Evolutionary conservation across 2,329 filamentous ascomycete species (phyloP).

Genomic region (Verticillium isaacii): DNA sequence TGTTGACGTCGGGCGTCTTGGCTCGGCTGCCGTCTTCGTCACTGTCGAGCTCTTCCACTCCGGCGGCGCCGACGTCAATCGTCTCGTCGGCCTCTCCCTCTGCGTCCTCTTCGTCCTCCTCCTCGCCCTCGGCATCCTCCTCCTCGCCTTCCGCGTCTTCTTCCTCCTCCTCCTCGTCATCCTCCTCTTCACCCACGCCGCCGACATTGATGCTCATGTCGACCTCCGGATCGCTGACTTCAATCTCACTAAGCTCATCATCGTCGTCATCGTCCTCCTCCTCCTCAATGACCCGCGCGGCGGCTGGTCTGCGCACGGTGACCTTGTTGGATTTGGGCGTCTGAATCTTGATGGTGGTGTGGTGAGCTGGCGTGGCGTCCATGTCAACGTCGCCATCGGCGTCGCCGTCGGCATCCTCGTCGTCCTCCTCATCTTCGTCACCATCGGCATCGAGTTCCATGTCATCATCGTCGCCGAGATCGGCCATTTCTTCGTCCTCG

Average conservation of each 20-base stretch:
- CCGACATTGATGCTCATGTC: slow-evolving; percentile 27
- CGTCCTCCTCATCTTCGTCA: slow-evolving; percentile 15
- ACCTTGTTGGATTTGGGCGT: slow-evolving; percentile 10
- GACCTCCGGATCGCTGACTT: slow-evolving; percentile 19
- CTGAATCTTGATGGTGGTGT: slow-evolving; percentile 12
- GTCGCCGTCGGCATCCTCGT: slow-evolving; percentile 26
- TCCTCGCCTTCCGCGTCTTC: slow-evolving; percentile 38
- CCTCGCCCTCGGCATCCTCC: slow-evolving; percentile 31
- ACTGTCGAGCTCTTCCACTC: slow-evolving; percentile 33
- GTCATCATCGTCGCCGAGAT: slow-evolving; percentile 31
- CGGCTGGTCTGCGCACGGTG: slow-evolving; percentile 7
- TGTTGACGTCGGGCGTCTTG: slow-evolving; percentile 49
- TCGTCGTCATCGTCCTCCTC: slow-evolving; percentile 17
- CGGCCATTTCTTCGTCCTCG: slow-evolving; percentile 28
- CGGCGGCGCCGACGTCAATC: slow-evolving; percentile 15
- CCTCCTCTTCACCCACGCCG: slow-evolving; percentile 21
- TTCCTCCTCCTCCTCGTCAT: slow-evolving; percentile 29
- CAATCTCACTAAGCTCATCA: slow-evolving; percentile 16
- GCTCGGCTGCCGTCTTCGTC: slow-evolving; percentile 42
- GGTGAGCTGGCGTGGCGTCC: slow-evolving; percentile 22
- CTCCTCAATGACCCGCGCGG: slow-evolving; percentile 13
- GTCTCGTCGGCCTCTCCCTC: slow-evolving; percentile 25
- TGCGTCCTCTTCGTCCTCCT: slow-evolving; percentile 29
- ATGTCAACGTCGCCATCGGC: slow-evolving; percentile 44
- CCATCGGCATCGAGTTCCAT: slow-evolving; percentile 29